A percentile compares a stretch with the other conserved stretches of the same genome.
Conservation (phyloP, 225 moss, liverwort and hornwort species). For the Pleurozium schreberi region DNA sequence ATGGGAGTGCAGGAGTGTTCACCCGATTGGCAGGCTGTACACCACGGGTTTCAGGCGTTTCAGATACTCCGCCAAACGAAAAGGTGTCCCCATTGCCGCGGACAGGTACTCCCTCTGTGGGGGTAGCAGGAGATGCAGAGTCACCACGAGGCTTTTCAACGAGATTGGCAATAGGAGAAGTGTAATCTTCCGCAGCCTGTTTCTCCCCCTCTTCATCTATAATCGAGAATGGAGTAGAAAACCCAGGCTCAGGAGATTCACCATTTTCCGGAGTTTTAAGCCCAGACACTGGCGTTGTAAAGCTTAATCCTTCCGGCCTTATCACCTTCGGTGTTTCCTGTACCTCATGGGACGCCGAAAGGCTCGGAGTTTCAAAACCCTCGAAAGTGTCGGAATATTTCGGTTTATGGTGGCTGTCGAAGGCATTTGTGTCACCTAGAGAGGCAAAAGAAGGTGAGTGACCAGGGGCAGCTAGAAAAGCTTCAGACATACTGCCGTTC, state of each 20-base stretch:
- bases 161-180: slow-evolving; percentile 29
- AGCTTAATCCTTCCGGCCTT: slow-evolving; percentile 26
- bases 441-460: slow-evolving; percentile 37
- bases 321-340: slow-evolving; percentile 41
- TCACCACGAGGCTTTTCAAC: slow-evolving; percentile 12
- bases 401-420: slow-evolving; percentile 18
- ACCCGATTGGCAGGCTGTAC: background rate
- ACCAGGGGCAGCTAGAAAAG: slow-evolving; percentile 24
- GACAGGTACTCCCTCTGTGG: background rate
- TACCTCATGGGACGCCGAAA: slow-evolving; percentile 23
- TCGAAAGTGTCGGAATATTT: slow-evolving; percentile 35
- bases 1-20: background rate
- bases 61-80: slow-evolving; percentile 2
- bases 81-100: slow-evolving; percentile 8
- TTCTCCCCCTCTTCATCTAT: slow-evolving; percentile 1
- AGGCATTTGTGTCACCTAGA: slow-evolving; percentile 12
- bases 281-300: background rate
- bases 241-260: slow-evolving; percentile 2
- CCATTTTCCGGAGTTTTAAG: background rate
- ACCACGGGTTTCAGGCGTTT: background rate
- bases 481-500: slow-evolving; percentile 23
- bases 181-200: slow-evolving; percentile 1
- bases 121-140: background rate
- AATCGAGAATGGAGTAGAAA: background rate
- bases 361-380: slow-evolving; percentile 30